Evolutionary conservation across 2,329 filamentous ascomycete species (phyloP), one percentile per base, ranked within the genome.

Genomic region (Aureobasidium sp.): DNA sequence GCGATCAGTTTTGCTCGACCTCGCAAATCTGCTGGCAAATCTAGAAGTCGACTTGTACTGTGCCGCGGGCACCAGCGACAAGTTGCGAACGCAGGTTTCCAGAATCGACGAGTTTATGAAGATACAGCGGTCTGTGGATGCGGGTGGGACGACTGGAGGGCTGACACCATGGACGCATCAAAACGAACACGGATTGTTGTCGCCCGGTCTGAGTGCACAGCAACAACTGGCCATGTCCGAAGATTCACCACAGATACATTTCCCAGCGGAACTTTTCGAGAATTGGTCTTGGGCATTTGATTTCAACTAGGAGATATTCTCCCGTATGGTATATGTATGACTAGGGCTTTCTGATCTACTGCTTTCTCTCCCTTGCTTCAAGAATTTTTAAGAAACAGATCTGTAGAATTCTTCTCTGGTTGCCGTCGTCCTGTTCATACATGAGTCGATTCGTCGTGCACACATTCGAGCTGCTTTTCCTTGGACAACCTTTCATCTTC

Each of bases 21-120:
- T 81, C 68, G 79, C 77, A 17, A 74, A 78, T 59, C 73, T 81
- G 1, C 73, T 81, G 12, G 72, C 75, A 57, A 75, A 71, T 36
- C 71, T 81, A 2, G 78, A 80, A 64, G 70, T 70, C 15, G 73
- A 72, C 15, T 70, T 80, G 5, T 72, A 75, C 55, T 74, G 74
- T 3, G 71, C 74, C 2, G 69, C 73, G 12, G 76, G 74, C 37
- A 75, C 76, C 2, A 75, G 74, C 50, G 68, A 74, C 65, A 72
- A 73, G 23, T 70, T 80, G 2, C 72, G 75, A 20, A 66, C 70
- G 15, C 75, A 78, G 50, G 75, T 79, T 20, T 71, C 76, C 13
- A 72, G 72, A 39, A 79, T 80, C 20, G 78, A 80, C 64, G 70
- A 73, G 5, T 78, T 77, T 65, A 78, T 78, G 74, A 67, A 32